Conservation (phyloP, 106 monocot species). For the Allium sativum region DNA sequence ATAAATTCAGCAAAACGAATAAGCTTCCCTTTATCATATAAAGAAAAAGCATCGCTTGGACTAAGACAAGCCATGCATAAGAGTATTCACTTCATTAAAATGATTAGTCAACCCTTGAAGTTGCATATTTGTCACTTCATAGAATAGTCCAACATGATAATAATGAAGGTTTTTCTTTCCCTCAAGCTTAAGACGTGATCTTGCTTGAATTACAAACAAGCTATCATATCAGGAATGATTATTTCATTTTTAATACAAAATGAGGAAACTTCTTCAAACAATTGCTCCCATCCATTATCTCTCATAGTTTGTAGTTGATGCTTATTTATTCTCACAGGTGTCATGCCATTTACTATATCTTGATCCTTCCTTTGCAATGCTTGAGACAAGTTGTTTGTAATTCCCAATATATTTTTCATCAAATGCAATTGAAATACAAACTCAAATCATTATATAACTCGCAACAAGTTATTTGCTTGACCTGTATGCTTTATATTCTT, state of each 20-base stretch:
- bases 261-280: not conserved
- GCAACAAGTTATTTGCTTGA: not conserved
- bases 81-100: too few relatives aligned
- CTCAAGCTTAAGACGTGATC: not conserved
- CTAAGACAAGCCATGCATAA: too few relatives aligned
- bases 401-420: not conserved
- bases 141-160: not conserved
- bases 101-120: too few relatives aligned
- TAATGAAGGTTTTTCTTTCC: conserved; percentile 6
- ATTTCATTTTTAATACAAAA: not conserved
- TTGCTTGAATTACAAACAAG: too few relatives aligned
- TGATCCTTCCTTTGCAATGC: conserved; percentile 8
- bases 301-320: conserved; percentile 6
- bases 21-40: too few relatives aligned
- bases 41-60: too few relatives aligned
- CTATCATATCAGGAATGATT: not conserved
- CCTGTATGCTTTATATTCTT: not conserved
- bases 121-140: too few relatives aligned
- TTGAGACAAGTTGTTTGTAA: conserved; percentile 3
- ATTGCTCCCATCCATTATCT: conserved; percentile 1
- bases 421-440: conserved; percentile 6
- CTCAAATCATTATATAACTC: conserved; percentile 1
- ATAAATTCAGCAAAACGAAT: too few relatives aligned
- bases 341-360: conserved; percentile 10
- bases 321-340: not conserved